Base-by-base conservation (phyloP, 495 filamentous ascomycete species). In the Penicillium alfredii region DNA sequence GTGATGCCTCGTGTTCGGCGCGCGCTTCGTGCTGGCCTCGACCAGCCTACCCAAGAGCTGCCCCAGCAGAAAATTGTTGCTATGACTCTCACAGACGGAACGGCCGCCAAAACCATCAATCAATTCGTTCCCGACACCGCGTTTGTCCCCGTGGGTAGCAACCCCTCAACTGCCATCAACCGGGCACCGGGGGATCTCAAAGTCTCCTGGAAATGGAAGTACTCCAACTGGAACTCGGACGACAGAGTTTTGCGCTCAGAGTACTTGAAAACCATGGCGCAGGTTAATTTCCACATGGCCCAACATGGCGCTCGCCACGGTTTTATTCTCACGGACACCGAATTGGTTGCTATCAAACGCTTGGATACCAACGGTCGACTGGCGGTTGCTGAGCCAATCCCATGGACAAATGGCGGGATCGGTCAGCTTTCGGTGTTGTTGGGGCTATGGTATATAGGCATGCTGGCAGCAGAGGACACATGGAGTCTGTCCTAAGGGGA, bases 201-300 rank as follows among this genome's bases (percentile, higher is more conserved):
- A 27, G 35, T 46, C 4, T 54, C 51, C 0, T 47, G 33, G 39
- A 49, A 54, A 16, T 54, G 42, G 43, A 12, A 11, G 16, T 38
- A 23, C n/a, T 23, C 11, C 5, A 31, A 22, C 10, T 24, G 30
- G 6, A 15, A 19, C 21, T 35, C 27, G 11, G 27, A 24, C 10
- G 29, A 34, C 21, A 6, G 4, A 0, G 6, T 9, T 0, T 10
- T 23, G 9, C 39, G 27, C 21, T 13, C 12, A 14, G 21, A 49
- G 14, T 54, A 47, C 22, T 38, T 32, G 16, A 45, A 49, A 14
- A 35, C 19, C 15, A 18, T 49, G 1, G 27, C 45, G 8, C 45
- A 47, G 29, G 38, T 49, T 9, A 49, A 53, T 30, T 47, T 43
- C 21, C 44, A 44, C 18, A 49, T 46, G 39, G 9, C 16, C 6